A percentile compares a stretch with the other conserved stretches of the same genome.
These are phyloP conservation scores for Rubroboletus pulcherrimus DNA, from an alignment of 768 basidiomycete genomes.

Conservation along the genomic window DNA sequence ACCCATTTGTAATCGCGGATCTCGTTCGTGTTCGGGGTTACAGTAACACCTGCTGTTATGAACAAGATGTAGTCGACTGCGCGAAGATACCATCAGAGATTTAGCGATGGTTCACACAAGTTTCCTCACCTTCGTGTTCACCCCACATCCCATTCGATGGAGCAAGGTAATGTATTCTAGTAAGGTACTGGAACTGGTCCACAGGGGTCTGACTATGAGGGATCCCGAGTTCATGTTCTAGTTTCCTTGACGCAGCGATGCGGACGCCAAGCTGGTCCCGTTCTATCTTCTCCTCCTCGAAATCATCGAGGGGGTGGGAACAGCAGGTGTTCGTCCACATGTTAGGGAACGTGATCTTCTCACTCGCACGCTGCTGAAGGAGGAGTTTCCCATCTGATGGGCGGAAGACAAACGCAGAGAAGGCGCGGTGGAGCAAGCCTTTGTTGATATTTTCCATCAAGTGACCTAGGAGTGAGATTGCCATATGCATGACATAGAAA, in stretches of 20 bases:
- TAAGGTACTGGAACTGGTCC: conserved; percentile 89
- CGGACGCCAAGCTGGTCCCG: conserved; percentile 77
- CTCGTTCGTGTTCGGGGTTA: conserved; percentile 83
- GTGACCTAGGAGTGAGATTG: conserved; percentile 52
- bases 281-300: conserved; percentile 78
- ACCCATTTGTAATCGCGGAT: conserved; percentile 91
- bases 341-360: conserved; percentile 98
- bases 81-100: conserved; percentile 8
- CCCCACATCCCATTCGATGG: conserved; percentile 93
- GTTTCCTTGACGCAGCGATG: conserved; percentile 89
- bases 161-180: conserved; percentile 95
- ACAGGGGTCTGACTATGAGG: conserved; percentile 71
- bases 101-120: not conserved
- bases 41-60: conserved; percentile 81
- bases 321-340: conserved; percentile 99
- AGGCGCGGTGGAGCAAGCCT: conserved; percentile 94
- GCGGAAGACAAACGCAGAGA: conserved; percentile 95
- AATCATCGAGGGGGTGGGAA: conserved; percentile 93
- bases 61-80: conserved; percentile 98
- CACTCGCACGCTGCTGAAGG: conserved; percentile 91
- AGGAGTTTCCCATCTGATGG: conserved; percentile 91
- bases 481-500: not conserved
- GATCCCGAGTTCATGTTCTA: conserved; percentile 96
- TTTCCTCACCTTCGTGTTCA: conserved; percentile 85
- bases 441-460: conserved; percentile 95